Base-by-base conservation (phyloP, 768 basidiomycete species). In the Lepiota venenata region DNA sequence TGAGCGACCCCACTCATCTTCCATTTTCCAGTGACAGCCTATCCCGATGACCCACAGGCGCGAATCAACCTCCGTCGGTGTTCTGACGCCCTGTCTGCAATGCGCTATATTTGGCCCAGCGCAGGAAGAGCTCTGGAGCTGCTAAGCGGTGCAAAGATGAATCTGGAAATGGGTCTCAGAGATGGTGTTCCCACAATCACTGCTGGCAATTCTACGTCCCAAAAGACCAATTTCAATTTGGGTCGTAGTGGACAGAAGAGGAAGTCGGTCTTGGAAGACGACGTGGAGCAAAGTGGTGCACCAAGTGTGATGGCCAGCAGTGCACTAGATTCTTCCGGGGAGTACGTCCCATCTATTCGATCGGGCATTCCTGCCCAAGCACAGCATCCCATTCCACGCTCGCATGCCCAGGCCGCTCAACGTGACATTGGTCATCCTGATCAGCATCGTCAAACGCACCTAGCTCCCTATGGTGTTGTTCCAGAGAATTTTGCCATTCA, bases 101-200 rank as follows among this genome's bases (percentile, higher is more conserved):
- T 91, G 84, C 78, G 82, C 47, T 70, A 78, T 36, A 73, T 85
- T 21, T 92, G 90, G 90, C 89, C 89, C 0, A 82, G 82, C 56
- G 90, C 90, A 2, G 82, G 76, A 9, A 84, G 90, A 15, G 88
- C 87, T 4, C 75, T 83, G 47, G 85, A 88, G 62, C 81, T 92
- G 16, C 77, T 92, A 46, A 77, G 79, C 40, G 88, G 86, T 39
- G 77, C 83, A 36, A 83, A 84, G 63, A 73, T 72, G 35, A 72
- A 69, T 37, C 60, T 66, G 22, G 63, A 62, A 15, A 22, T 41
- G 56, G 2, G 64, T 59, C 51, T 40, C 67, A 52, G 50, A 37
- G 39, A 56, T 63, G 9, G 58, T 68, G 15, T 55, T 46, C 52
- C 63, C 52, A 58, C 45, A 38, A 46, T 40, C 25, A 47, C 45